Evolutionary conservation across 2,329 filamentous ascomycete genomes (phyloP).

Genomic region (Ascochyta koolunga): DNA sequence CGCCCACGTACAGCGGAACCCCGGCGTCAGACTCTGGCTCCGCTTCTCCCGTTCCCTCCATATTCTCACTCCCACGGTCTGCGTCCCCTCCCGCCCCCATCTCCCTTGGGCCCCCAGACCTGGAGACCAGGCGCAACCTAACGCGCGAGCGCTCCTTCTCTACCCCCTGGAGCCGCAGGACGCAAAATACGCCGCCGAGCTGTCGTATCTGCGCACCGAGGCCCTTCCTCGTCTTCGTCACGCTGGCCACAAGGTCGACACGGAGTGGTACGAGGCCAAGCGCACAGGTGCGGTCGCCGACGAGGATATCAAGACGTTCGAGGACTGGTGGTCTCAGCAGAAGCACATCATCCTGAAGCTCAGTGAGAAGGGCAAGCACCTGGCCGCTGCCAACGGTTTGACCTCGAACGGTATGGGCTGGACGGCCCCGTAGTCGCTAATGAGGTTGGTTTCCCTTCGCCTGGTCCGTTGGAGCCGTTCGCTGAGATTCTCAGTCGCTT

Average conservation of each 20-base stretch:
- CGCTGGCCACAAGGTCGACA: conserved; percentile 41
- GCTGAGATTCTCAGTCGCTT: conserved; percentile 10
- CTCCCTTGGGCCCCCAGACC: conserved; percentile 33
- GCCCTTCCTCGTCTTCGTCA: conserved; percentile 54
- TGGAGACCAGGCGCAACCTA: conserved; percentile 17
- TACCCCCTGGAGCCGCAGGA: conserved; percentile 42
- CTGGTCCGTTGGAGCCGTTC: conserved; percentile 13
- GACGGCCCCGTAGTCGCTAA: conserved; percentile 42
- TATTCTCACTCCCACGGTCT: conserved; percentile 30
- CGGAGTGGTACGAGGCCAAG: conserved; percentile 42
- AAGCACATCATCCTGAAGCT: conserved; percentile 41
- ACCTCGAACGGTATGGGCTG: conserved; percentile 42
- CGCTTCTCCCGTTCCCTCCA: conserved; percentile 29
- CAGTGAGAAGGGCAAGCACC: conserved; percentile 37
- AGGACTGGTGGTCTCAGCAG: conserved; percentile 49
- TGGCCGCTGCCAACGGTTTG: conserved; percentile 33
- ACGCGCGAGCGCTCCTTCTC: conserved; percentile 43
- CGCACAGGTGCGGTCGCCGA: conserved; percentile 21
- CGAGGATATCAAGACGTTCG: conserved; percentile 42
- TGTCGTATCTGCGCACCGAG: conserved; percentile 48
- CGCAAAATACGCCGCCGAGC: conserved; percentile 43
- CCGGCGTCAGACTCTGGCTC: conserved; percentile 34
- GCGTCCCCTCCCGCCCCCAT: conserved; percentile 38
- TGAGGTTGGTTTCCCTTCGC: conserved; percentile 28
- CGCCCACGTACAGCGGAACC: conserved; percentile 32